phyloP scores from a whole-genome alignment of 2,329 filamentous ascomycete genomes.

The Aspergillus aculeatus region DNA sequence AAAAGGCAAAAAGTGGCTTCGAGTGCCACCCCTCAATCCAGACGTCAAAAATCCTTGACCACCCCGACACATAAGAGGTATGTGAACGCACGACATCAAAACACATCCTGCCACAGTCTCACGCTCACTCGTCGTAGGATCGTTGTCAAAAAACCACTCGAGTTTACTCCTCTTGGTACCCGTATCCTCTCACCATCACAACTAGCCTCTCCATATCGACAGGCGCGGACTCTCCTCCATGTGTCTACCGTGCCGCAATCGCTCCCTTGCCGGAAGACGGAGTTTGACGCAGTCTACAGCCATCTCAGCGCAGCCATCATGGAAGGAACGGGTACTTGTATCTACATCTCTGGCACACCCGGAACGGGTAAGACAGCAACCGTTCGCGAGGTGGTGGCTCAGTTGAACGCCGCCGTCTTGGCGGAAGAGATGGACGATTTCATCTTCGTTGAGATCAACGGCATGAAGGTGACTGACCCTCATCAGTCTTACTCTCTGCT shows the following conservation, averaged over 20 bases:
- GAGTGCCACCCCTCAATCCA: constrained; percentile 43
- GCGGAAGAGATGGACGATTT: constrained; percentile 96
- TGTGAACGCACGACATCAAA: not conserved
- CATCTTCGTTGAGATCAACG: constrained; percentile 98
- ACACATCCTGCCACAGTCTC: constrained; percentile 23
- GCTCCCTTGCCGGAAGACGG: constrained; percentile 85
- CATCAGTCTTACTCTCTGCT: constrained; percentile 93
- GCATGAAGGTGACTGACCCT: constrained; percentile 98
- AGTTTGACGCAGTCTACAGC: constrained; percentile 89
- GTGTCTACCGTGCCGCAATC: constrained; percentile 89
- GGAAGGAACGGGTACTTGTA: constrained; percentile 90
- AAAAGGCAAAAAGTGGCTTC: constrained; percentile 56
- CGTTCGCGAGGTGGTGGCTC: constrained; percentile 87
- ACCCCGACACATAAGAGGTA: constrained; percentile 66
- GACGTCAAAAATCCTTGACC: constrained; percentile 47
- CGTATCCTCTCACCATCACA: constrained; percentile 74
- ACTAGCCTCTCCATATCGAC: constrained; percentile 80
- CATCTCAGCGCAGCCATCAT: constrained; percentile 92
- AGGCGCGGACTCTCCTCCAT: constrained; percentile 84
- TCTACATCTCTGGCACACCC: constrained; percentile 98
- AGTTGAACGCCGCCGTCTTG: constrained; percentile 81
- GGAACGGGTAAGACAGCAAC: constrained; percentile 98
- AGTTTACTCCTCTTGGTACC: constrained; percentile 93
- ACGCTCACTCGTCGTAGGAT: constrained; percentile 48
- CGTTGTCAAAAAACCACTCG: constrained; percentile 79